Evolutionary conservation across 768 basidiomycete species (phyloP), one percentile per base, ranked within the genome.

Genomic region (Psilocybe tampanensis): DNA sequence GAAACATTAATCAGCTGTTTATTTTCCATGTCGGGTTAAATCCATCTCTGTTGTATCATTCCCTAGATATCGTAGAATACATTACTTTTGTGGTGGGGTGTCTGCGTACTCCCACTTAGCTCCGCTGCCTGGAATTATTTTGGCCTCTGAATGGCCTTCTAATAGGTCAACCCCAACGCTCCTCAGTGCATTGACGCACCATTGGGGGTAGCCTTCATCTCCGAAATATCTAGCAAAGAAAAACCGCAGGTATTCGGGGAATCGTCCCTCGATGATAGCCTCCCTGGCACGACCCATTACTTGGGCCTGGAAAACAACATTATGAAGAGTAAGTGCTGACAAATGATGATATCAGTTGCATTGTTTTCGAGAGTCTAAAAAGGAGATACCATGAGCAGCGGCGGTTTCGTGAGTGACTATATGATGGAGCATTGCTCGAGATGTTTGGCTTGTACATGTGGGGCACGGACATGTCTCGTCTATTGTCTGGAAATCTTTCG

Each of bases 81-180:
- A 47, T 34, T 26, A 23, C 23, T 47, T 47, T 33, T 29, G 22
- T 15, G 43, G 19, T 48, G 34, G 53, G 53, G 11, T 47, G 24
- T 45, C 29, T 48, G 87, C 80, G 66, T 92, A 90, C 64, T 95
- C 93, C 93, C 93, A 95, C 68, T 86, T 90, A 26, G 83, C 84
- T 2, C 86, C 89, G 42, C 75, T 76, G 2, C 90, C 91, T 9
- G 80, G 67, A 32, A 88, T 75, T 0, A 89, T 68, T 53, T 78
- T 80, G 5, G 76, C 70, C 22, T 80, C 68, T 24, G 73, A 65
- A 21, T 68, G 73, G 21, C 80, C 83, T 56, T 88, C 83, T 29
- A 94, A 73, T 43, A 95, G 70, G 67, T 96, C 92, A 0, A 96
- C 90, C 0, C 90, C 90, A 12, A 96, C 94, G 53, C 85, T 88